Base-by-base conservation (phyloP, 2,329 filamentous ascomycete species). In the Zasmidium cellare region DNA sequence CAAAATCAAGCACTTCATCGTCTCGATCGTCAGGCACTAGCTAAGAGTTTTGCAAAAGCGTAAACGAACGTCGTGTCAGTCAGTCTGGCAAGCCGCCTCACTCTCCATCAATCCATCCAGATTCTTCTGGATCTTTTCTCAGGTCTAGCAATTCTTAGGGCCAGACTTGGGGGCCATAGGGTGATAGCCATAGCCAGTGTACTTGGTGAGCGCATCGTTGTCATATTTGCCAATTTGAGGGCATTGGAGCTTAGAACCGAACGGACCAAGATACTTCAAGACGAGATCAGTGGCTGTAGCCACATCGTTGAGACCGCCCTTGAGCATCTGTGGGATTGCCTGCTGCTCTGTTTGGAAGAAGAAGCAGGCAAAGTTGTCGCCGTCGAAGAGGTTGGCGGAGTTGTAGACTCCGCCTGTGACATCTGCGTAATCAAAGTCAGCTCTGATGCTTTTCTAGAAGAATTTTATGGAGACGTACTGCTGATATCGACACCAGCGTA, bases 371-470 rank as follows among this genome's bases (percentile, higher is more conserved):
- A 54, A 44, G 22, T 54, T 54, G 41, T 54, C 35, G 24, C 54
- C 54, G 35, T 56, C 19, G 49, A 57, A 35, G n/a, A 57, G 50
- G 2, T 16, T 48, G 6, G 65, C 57, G 6, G 66, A 58, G 59
- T 78, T 80, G 56, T 77, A 74, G 0, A 81, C 67, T 22, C 75
- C 75, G 12, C 68, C 68, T n/a, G 72, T 76, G 16, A 77, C 54
- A 47, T 74, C 61, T 41, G 35, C 16, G 35, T 3, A 18, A n/a
- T 9, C 25, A 28, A 28, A 9, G 35, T 41, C n/a, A 41, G 35
- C 35, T 9, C 5, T 41, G 7, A 41, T 9, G 3, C 16, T 41
- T 6, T 41, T 14, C 3, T 28, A 28, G n/a, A n/a, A n/a, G n/a
- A 41, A 14, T 5, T 41, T 18, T 41, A 16, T n/a, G 35, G 16